These are phyloP conservation scores for Chenopodium formosanum DNA, from an alignment of 148 eudicot genomes.

Conservation along the genomic window DNA sequence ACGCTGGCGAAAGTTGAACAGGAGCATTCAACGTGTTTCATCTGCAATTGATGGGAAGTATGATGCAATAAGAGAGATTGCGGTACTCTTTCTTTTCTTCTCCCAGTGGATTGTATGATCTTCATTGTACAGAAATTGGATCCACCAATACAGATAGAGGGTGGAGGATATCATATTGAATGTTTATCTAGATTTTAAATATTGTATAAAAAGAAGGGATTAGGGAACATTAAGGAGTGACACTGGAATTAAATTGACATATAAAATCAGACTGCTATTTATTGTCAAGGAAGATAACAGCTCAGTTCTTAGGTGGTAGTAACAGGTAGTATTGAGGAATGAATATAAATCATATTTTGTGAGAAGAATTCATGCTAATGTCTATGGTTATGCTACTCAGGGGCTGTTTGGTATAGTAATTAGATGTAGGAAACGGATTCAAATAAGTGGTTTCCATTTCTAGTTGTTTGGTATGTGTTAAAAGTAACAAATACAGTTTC, in stretches of 20 bases:
- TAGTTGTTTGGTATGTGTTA: no score
- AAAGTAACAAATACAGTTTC: no score
- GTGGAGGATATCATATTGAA: neutral
- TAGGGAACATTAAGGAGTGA: neutral
- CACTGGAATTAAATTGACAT: neutral
- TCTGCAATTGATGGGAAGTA: constrained; percentile 84
- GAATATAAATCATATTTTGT: no score
- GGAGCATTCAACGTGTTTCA: constrained; percentile 76
- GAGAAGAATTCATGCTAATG: no score
- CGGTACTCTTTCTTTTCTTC: constrained; percentile 42
- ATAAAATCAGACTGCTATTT: neutral
- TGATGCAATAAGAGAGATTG: constrained; percentile 61
- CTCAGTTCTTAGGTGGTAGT: no score
- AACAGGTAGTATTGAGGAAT: no score
- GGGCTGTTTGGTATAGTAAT: no score
- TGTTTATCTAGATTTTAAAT: neutral
- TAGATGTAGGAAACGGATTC: no score
- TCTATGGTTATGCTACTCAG: no score
- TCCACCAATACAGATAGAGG: neutral
- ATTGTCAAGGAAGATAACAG: neutral
- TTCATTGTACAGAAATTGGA: neutral
- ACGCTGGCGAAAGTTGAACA: constrained; percentile 72
- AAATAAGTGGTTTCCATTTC: no score
- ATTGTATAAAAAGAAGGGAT: neutral
- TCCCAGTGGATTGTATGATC: neutral